Conservation (phyloP, 495 filamentous ascomycete species). For the Halenospora varia region DNA sequence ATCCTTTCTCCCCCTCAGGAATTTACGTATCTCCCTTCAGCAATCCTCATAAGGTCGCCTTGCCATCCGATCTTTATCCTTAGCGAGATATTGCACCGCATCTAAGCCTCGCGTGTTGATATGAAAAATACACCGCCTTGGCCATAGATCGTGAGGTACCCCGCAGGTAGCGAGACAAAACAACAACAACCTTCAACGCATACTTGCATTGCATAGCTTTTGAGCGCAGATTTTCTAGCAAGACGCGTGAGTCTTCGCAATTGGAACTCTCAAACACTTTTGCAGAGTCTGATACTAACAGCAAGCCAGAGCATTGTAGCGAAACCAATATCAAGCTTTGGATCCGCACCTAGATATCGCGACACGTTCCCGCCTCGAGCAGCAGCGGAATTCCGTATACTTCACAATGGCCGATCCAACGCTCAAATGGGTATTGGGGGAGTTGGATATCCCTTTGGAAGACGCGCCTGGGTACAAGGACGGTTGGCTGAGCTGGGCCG, state of each 20-base stretch:
- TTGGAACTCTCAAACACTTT: no score
- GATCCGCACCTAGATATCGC: no score
- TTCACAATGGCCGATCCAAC: not conserved
- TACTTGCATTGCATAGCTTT: not conserved
- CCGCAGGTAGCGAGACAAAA: no score
- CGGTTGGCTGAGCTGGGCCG: conserved; percentile 1
- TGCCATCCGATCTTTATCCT: no score
- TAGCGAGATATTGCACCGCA: no score
- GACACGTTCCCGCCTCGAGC: not conserved
- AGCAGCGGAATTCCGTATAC: not conserved
- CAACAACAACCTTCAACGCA: not conserved
- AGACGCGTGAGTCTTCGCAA: not conserved
- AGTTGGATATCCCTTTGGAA: not conserved
- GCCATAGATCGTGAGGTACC: no score
- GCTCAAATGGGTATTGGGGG: not conserved
- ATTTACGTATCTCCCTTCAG: no score
- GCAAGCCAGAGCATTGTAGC: not conserved
- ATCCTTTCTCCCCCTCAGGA: no score
- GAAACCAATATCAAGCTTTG: not conserved
- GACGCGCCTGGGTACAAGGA: not conserved
- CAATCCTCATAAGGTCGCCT: no score
- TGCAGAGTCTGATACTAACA: not conserved
- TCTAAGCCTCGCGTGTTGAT: no score
- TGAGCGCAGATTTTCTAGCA: not conserved
- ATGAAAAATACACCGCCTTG: no score